Evolutionary conservation across 1,284 basidiomycete species (phyloP).

Genomic region (Marasmius fiardii): DNA sequence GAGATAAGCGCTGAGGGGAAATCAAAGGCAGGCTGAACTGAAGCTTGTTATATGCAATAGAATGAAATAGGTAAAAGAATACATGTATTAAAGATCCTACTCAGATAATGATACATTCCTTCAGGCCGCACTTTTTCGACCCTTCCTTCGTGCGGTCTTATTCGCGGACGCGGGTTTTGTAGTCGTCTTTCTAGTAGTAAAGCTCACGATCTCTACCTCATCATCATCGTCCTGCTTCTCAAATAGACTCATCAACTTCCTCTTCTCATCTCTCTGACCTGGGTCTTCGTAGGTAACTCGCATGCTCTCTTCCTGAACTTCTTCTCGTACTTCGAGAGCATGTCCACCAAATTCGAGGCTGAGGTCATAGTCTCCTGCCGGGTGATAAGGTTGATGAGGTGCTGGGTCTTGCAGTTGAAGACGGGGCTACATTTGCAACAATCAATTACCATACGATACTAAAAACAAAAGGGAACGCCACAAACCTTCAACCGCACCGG

Average conservation of each 20-base stretch:
- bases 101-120: background rate
- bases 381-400: background rate
- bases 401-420: background rate
- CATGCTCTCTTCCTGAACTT: conserved; percentile 38
- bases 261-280: conserved; percentile 52
- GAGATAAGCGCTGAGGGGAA: too few relatives aligned
- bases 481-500: conserved; percentile 9
- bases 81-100: background rate
- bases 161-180: background rate
- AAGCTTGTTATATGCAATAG: too few relatives aligned
- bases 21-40: too few relatives aligned
- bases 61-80: background rate
- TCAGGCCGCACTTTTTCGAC: background rate
- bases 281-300: conserved; percentile 69
- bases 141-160: background rate
- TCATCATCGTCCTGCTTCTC: background rate
- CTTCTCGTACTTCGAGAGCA: conserved; percentile 6
- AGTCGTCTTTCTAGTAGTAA: background rate
- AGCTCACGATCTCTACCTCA: background rate
- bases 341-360: conserved; percentile 20
- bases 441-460: background rate
- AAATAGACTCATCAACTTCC: conserved; percentile 8
- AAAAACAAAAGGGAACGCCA: background rate
- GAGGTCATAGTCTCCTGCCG: conserved; percentile 20
- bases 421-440: background rate